Percentiles rank a stretch among this genome's conserved stretches.
Evolutionary conservation across 352 stramenopile species (phyloP).

Genomic region (Phytophthora podocarpi): DNA sequence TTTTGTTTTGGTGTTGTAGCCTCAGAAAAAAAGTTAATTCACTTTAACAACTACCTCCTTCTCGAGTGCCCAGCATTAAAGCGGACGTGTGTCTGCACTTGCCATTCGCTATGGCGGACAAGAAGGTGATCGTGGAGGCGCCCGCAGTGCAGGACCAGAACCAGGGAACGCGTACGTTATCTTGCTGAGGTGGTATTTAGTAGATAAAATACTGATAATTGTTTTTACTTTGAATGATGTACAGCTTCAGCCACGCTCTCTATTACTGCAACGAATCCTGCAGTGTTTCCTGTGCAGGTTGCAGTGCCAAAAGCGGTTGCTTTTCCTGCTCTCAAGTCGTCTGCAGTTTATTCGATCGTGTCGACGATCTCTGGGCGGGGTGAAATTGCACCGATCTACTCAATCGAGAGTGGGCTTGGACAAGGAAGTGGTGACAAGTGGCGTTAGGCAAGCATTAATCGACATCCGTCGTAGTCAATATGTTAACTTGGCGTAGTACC

Average conservation of each 20-base stretch:
- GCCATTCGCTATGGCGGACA: slow-evolving; percentile 44
- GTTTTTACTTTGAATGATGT: slow-evolving; percentile 7
- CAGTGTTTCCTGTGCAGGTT: slow-evolving; percentile 15
- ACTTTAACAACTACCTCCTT: slow-evolving; percentile 98
- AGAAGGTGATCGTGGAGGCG: slow-evolving; percentile 50
- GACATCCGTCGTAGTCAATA: no score
- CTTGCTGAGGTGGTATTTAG: neutral
- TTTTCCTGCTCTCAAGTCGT: slow-evolving; percentile 4
- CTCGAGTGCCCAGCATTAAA: slow-evolving; percentile 94
- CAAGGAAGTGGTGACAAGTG: slow-evolving; percentile 85
- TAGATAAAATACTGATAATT: neutral
- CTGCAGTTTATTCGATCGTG: slow-evolving; percentile 53
- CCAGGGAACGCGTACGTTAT: slow-evolving; percentile 47
- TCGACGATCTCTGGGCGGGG: slow-evolving; percentile 79
- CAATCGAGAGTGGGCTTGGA: slow-evolving; percentile 82
- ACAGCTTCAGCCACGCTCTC: slow-evolving; percentile 30
- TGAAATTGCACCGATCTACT: slow-evolving; percentile 81
- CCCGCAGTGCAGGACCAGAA: slow-evolving; percentile 56
- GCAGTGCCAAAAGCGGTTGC: slow-evolving; percentile 19
- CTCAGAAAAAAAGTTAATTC: slow-evolving; percentile 88
- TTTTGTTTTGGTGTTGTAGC: slow-evolving; percentile 33
- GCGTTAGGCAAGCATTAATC: slow-evolving; percentile 86
- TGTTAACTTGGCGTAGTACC: no score
- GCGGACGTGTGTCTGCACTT: slow-evolving; percentile 89
- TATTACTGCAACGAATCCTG: neutral